phyloP scores from a whole-genome alignment of 179 eudicot species.

The Silene coronaria region DNA sequence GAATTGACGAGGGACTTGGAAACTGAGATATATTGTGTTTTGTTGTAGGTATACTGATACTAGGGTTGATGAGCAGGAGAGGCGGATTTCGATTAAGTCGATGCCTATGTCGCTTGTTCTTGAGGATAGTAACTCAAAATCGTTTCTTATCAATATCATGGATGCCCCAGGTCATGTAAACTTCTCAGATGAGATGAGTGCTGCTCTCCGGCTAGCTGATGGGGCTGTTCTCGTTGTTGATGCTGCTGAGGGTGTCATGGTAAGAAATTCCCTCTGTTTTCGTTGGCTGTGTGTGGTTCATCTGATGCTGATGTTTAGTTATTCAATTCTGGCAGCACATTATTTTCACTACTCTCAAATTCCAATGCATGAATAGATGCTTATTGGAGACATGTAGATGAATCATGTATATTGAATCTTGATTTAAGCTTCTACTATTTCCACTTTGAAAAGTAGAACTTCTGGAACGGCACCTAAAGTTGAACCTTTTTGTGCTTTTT shows the following conservation, averaged over 20 bases:
- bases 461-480: neutral
- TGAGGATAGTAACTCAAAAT: conserved; percentile 89
- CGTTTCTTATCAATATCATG: conserved; percentile 78
- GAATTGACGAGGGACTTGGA: neutral
- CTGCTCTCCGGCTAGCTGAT: conserved; percentile 93
- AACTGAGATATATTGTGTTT: neutral
- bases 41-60: conserved; percentile 69
- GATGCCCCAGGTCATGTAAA: conserved; percentile 96
- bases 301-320: neutral
- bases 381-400: neutral
- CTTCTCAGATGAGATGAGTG: conserved; percentile 97
- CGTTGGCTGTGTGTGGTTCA: neutral
- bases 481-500: neutral
- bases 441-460: neutral
- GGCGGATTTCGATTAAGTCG: conserved; percentile 84
- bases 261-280: conserved; percentile 25
- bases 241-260: conserved; percentile 99
- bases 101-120: conserved; percentile 97
- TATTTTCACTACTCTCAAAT: neutral
- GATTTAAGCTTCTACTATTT: neutral
- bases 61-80: conserved; percentile 95
- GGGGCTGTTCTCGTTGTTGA: conserved; percentile 95
- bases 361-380: neutral
- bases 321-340: neutral
- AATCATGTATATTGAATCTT: neutral